Evolutionary conservation across 129 eudicot genomes (phyloP).

Genomic region (Tanacetum coccineum): DNA sequence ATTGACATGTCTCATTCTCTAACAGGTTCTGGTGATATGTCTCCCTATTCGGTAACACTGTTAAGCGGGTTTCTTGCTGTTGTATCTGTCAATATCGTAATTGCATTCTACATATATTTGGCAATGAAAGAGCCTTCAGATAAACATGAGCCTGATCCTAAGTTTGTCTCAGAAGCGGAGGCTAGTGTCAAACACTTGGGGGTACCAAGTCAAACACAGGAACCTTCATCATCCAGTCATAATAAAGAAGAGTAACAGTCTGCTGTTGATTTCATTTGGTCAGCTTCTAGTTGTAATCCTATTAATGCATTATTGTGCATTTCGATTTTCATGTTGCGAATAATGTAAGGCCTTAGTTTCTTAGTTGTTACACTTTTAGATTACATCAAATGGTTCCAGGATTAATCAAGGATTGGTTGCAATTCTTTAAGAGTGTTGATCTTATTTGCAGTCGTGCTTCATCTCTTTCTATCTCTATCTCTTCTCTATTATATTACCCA

Average conservation of each 20-base stretch:
- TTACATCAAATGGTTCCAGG: too few relatives aligned
- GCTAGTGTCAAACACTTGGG: constrained; percentile 51
- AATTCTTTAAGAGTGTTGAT: too few relatives aligned
- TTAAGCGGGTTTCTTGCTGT: constrained; percentile 84
- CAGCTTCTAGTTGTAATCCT: neutral
- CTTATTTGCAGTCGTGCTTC: too few relatives aligned
- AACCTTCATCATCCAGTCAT: constrained; percentile 27
- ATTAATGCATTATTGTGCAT: constrained; percentile 2
- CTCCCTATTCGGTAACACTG: constrained; percentile 57
- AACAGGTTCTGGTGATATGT: constrained; percentile 53
- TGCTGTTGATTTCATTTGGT: neutral
- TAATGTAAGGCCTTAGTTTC: neutral
- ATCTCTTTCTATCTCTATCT: too few relatives aligned
- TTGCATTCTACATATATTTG: constrained; percentile 69
- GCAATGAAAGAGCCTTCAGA: constrained; percentile 77
- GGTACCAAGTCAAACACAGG: constrained; percentile 25
- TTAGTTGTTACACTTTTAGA: neutral
- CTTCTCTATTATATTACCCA: too few relatives aligned
- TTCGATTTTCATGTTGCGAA: constrained; percentile 2
- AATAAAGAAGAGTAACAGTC: constrained; percentile 41
- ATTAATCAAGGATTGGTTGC: too few relatives aligned
- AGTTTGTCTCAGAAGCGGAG: constrained; percentile 74
- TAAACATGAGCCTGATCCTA: constrained; percentile 79
- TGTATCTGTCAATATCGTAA: constrained; percentile 65
- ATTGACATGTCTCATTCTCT: neutral